Percentiles rank a stretch among this genome's conserved stretches.
Conservation (phyloP, 2,329 filamentous ascomycete genomes). For the Cryphonectria parasitica region DNA sequence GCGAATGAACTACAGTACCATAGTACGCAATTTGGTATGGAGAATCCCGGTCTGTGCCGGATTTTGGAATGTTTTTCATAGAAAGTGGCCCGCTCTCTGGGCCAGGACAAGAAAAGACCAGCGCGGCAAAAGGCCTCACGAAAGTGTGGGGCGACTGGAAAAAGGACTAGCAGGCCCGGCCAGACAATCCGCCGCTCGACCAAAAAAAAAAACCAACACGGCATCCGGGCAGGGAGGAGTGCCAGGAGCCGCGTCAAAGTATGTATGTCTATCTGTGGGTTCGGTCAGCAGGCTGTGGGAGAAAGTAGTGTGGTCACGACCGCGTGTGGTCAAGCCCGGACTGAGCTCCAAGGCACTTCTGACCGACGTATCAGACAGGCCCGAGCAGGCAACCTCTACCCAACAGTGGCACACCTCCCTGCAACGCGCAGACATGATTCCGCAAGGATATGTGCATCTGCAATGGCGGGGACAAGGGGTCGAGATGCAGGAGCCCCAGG, state of each 20-base stretch:
- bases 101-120: conserved; percentile 2
- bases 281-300: conserved; percentile 19
- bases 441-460: conserved; percentile 26
- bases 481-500: conserved; percentile 27
- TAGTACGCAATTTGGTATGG: conserved; percentile 15
- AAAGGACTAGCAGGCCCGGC: conserved; percentile 17
- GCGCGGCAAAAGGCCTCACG: background rate
- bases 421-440: conserved; percentile 15
- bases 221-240: conserved; percentile 13
- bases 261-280: conserved; percentile 21
- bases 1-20: conserved; percentile 15
- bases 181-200: conserved; percentile 25
- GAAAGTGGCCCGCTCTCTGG: conserved; percentile 12
- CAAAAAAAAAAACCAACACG: background rate
- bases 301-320: conserved; percentile 6
- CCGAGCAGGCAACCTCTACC: conserved; percentile 21
- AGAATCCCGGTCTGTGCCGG: conserved; percentile 24
- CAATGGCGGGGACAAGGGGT: conserved; percentile 27
- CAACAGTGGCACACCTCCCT: conserved; percentile 28
- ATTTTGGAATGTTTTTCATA: conserved; percentile 24
- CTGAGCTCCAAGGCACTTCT: conserved; percentile 20
- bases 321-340: conserved; percentile 15
- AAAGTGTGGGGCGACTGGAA: conserved; percentile 14
- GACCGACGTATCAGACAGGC: conserved; percentile 30
- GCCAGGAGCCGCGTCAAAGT: conserved; percentile 25